Evolutionary conservation across 2,329 filamentous ascomycete genomes (phyloP), one percentile per base, ranked within the genome.

Genomic region (Claviceps africana): DNA sequence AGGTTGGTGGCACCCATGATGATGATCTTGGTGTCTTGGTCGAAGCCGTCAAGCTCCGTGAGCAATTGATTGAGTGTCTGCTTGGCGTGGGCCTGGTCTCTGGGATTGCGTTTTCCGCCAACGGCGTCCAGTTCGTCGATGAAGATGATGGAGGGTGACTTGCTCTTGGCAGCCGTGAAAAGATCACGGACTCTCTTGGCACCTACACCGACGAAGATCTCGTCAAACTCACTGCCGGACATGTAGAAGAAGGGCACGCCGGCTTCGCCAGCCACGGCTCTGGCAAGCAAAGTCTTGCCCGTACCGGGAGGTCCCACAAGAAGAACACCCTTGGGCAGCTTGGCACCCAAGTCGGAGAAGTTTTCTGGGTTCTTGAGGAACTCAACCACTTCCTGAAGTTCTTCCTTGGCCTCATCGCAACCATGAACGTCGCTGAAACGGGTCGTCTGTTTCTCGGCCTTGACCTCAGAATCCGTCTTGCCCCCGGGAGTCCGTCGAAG

Each of bases 181-280:
- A 95, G 78, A 56, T 96, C 93, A 54, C 93, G 88, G 48, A 98
- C 91, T 63, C 93, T 86, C 75, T 98, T 95, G 46, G 89, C 89
- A 64, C 90, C 89, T 51, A 98, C 93, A 64, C 93, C 93, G 37
- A 98, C 94, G 63, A 96, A 98, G 50, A 98, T 85, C 69, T 98
- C 93, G 63, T 98, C 93, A 64, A 98, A 98, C 67, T 98, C 93
- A 54, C 88, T 95, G 49, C 93, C 93, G 63, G 93, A 98, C 91
- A 98, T 97, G 77, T 96, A 98, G 77, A 97, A 98, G 77, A 98
- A 98, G 1, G 93, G 93, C 19, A 98, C 93, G 52, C 91, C 93
- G 51, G 93, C 90, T 72, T 98, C 93, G 50, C 93, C 93, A 47
- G 93, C 93, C 55, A 98, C 93, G 52, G 93, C 94, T 62, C 93